Percentiles rank a stretch among this genome's conserved stretches.
phyloP scores from a whole-genome alignment of 805 yeast species.

The Lachancea nothofagi region DNA sequence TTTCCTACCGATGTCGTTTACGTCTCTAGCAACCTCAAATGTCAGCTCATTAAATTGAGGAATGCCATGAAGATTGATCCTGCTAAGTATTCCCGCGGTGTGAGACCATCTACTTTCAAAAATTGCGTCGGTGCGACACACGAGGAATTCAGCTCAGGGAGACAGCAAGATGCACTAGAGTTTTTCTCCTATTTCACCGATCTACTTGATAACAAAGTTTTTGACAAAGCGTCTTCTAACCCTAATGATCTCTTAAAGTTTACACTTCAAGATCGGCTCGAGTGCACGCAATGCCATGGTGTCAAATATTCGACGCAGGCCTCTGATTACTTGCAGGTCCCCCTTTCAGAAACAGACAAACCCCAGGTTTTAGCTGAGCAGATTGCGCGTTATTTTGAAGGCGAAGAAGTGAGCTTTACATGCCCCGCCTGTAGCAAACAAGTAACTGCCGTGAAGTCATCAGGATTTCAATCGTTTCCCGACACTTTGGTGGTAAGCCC shows the following conservation, averaged over 20 bases:
- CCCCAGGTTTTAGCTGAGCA: conserved; percentile 37
- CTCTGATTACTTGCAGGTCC: conserved; percentile 49
- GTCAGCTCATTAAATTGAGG: conserved; percentile 72
- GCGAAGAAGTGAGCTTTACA: conserved; percentile 56
- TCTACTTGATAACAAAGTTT: conserved; percentile 48
- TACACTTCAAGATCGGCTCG: conserved; percentile 56
- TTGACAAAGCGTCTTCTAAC: conserved; percentile 24
- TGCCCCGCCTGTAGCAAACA: conserved; percentile 51
- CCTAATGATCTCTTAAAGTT: conserved; percentile 62
- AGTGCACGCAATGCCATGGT: conserved; percentile 47
- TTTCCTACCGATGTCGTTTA: conserved; percentile 39
- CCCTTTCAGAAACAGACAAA: conserved; percentile 50
- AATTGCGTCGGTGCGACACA: conserved; percentile 70
- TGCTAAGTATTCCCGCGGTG: conserved; percentile 61
- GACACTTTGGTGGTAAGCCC: conserved; percentile 64
- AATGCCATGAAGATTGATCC: conserved; percentile 58
- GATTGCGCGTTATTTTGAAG: conserved; percentile 45
- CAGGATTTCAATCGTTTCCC: conserved; percentile 49
- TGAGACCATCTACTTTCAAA: conserved; percentile 74
- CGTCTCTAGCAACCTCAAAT: conserved; percentile 61
- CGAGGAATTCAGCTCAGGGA: conserved; percentile 75
- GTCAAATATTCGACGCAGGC: conserved; percentile 54
- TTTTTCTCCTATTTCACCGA: conserved; percentile 66
- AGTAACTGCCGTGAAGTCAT: conserved; percentile 22
- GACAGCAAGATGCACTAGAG: conserved; percentile 95